phyloP scores from a whole-genome alignment of 2,329 filamentous ascomycete species.

The Cercospora berteroae region DNA sequence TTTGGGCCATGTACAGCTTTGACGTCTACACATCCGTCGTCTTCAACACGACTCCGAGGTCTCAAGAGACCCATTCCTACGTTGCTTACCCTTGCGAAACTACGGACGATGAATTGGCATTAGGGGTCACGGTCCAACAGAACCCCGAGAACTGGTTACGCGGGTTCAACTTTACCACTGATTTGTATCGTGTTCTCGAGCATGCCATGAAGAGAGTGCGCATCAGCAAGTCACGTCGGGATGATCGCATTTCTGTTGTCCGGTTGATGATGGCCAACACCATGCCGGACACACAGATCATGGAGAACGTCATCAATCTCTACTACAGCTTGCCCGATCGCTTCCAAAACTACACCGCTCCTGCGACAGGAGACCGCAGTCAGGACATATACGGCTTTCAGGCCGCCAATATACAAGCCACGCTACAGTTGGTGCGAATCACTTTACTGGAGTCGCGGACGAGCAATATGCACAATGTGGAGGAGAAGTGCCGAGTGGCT shows the following conservation, averaged over 20 bases:
- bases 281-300: slow-evolving; percentile 32
- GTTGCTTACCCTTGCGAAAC: slow-evolving; percentile 51
- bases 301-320: slow-evolving; percentile 30
- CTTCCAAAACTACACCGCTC: slow-evolving; percentile 34
- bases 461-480: slow-evolving; percentile 31
- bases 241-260: slow-evolving; percentile 28
- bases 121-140: slow-evolving; percentile 24
- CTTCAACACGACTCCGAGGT: slow-evolving; percentile 50
- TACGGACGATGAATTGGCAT: slow-evolving; percentile 48
- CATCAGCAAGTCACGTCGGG: slow-evolving; percentile 21
- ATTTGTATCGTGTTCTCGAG: slow-evolving; percentile 57
- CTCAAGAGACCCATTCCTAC: slow-evolving; percentile 47
- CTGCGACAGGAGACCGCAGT: slow-evolving; percentile 35
- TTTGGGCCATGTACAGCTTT: slow-evolving; percentile 59
- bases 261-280: slow-evolving; percentile 31
- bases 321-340: slow-evolving; percentile 34
- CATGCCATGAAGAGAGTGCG: slow-evolving; percentile 43
- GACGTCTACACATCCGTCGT: slow-evolving; percentile 56
- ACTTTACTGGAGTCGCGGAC: slow-evolving; percentile 38
- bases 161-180: slow-evolving; percentile 59
- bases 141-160: slow-evolving; percentile 48
- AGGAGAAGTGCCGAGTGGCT: slow-evolving; percentile 49
- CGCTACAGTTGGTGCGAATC: slow-evolving; percentile 51
- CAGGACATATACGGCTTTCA: slow-evolving; percentile 50
- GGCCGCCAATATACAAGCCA: slow-evolving; percentile 52